phyloP scores from a whole-genome alignment of 1,139 yeast genomes.

The Hansenula lynferdii region DNA sequence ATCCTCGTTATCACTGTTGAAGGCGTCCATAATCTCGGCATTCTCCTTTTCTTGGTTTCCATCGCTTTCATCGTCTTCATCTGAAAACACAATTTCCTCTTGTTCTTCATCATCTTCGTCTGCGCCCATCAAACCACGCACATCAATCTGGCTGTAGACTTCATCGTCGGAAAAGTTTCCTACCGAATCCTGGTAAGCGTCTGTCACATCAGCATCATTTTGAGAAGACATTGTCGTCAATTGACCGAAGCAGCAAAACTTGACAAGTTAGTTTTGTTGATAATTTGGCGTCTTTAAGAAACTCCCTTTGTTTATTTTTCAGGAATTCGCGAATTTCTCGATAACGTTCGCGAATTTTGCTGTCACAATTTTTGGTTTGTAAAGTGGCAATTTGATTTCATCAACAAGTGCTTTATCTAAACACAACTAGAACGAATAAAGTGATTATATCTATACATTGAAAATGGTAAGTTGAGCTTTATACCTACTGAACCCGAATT shows the following conservation, averaged over 20 bases:
- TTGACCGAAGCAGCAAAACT: too few relatives aligned
- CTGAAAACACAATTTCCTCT: conserved; percentile 12
- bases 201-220: too few relatives aligned
- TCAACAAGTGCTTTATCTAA: too few relatives aligned
- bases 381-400: not conserved
- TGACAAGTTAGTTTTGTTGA: conserved; percentile 1
- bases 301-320: not conserved
- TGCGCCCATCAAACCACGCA: conserved; percentile 18
- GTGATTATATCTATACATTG: too few relatives aligned
- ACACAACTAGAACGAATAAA: too few relatives aligned
- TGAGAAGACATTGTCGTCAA: too few relatives aligned
- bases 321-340: not conserved
- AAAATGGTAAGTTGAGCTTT: not conserved
- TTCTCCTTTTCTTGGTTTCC: conserved; percentile 19
- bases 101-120: conserved; percentile 10
- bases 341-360: not conserved
- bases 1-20: conserved; percentile 29
- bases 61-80: conserved; percentile 12
- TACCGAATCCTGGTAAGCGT: too few relatives aligned
- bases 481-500: too few relatives aligned
- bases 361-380: not conserved
- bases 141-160: conserved; percentile 21
- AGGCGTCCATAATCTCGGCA: conserved; percentile 29
- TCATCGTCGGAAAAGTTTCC: conserved; percentile 23
- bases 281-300: not conserved